Base-by-base conservation (phyloP, 495 filamentous ascomycete genomes). In the Lophium mytilinum region DNA sequence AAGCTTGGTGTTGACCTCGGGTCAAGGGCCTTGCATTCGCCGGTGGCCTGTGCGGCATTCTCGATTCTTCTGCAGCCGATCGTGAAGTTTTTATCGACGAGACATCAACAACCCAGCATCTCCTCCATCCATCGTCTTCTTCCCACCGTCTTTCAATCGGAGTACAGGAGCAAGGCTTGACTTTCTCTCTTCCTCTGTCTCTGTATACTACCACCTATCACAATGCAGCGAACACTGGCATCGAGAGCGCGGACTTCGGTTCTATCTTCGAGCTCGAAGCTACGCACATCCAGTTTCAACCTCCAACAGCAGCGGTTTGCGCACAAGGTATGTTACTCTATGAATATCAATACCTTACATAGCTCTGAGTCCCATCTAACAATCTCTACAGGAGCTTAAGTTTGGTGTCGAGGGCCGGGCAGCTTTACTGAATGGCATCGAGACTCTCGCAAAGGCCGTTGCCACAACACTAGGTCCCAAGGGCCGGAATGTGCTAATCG, bases 401-500 rank as follows among this genome's bases (percentile, higher is more conserved):
- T 98, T 98, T 67, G 94, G 93, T 66, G 93, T 96, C 60, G 94
- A 98, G 68, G 93, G 80, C 68, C 84, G 93, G 65, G 88, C 90
- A 67, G 72, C 88, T 63, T 83, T 98, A 52, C 84, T 98, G 65
- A 82, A 85, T 68, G 93, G 93, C 81, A 91, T 97, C 53, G 93
- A 98, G 71, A 96, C 94, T 58, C 83, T 98, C 43, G 90, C 94
- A 63, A 94, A 86, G 77, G 93, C 93, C 55, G 93, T 98, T 54
- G 88, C 93, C 42, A 96, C 94, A 56, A 98, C 93, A 58, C 81
- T 98, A 40, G 93, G 93, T 52, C 93, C 93, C 63, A 98, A 98
- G 82, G 93, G 93, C 71, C 85, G 93, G 65, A 97, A 96, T 78
- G 93, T 98, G 59, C 70, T 98, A 64, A 98, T 98, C 58, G 93